Percentiles rank a stretch among this genome's conserved stretches.
These are phyloP conservation scores for Angomonas ambiguus DNA, from an alignment of 208 protist genomes.

Conservation along the genomic window DNA sequence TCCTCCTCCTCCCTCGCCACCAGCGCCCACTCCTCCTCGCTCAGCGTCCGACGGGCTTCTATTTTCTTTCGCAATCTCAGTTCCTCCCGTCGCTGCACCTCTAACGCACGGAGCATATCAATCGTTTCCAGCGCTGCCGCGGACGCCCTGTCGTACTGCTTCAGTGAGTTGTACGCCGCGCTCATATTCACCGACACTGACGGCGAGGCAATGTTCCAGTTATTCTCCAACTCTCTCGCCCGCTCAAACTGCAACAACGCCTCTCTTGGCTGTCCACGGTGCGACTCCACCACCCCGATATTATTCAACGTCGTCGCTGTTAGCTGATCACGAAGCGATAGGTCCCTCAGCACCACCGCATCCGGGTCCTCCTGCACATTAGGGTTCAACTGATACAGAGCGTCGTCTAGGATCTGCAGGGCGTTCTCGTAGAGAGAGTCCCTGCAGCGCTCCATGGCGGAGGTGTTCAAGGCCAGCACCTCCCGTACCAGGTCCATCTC, in stretches of 20 bases:
- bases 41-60: neutral
- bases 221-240: constrained; percentile 74
- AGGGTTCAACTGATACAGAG: constrained; percentile 31
- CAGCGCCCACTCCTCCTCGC: constrained; percentile 3
- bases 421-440: constrained; percentile 30
- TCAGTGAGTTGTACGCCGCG: constrained; percentile 79
- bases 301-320: constrained; percentile 83
- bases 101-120: constrained; percentile 77
- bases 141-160: constrained; percentile 83
- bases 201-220: constrained; percentile 63
- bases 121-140: constrained; percentile 82
- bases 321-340: constrained; percentile 55
- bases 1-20: constrained; percentile 18
- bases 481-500: constrained; percentile 29
- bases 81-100: constrained; percentile 35
- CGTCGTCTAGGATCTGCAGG: constrained; percentile 32
- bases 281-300: constrained; percentile 83
- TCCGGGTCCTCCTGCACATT: constrained; percentile 9
- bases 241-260: constrained; percentile 83
- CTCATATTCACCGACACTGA: constrained; percentile 82
- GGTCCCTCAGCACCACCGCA: constrained; percentile 12
- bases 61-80: neutral
- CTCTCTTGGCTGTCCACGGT: constrained; percentile 72
- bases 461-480: constrained; percentile 40
- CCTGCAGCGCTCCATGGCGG: constrained; percentile 37